A percentile compares a stretch with the other conserved stretches of the same genome.
phyloP scores from a whole-genome alignment of 495 filamentous ascomycete genomes.

The Massariosphaeria phaeospora region DNA sequence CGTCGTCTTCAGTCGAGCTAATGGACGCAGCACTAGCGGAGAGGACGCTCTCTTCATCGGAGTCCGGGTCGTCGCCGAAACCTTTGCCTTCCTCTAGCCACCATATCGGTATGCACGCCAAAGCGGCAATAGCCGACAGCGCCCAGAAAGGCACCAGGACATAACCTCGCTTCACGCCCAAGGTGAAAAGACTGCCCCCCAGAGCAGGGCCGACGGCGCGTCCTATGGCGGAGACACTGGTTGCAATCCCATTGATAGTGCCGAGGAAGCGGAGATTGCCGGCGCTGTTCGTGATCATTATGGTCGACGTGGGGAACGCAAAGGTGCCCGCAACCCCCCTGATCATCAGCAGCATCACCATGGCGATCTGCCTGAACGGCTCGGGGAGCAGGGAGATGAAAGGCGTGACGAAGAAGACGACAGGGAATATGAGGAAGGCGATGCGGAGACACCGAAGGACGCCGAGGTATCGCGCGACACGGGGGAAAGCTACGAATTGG shows the following conservation, averaged over 20 bases:
- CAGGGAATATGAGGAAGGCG: slow-evolving; percentile 57
- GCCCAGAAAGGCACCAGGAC: slow-evolving; percentile 78
- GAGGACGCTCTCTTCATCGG: slow-evolving; percentile 36
- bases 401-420: slow-evolving; percentile 68
- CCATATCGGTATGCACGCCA: slow-evolving; percentile 63
- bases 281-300: slow-evolving; percentile 84
- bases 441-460: slow-evolving; percentile 63
- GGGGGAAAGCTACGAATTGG: slow-evolving; percentile 77
- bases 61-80: slow-evolving; percentile 49
- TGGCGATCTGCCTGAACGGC: slow-evolving; percentile 38
- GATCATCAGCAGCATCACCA: slow-evolving; percentile 56
- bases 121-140: slow-evolving; percentile 52
- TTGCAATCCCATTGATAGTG: slow-evolving; percentile 84
- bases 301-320: slow-evolving; percentile 82
- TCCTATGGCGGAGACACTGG: slow-evolving; percentile 71
- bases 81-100: slow-evolving; percentile 73
- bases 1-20: slow-evolving; percentile 14
- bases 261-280: slow-evolving; percentile 68
- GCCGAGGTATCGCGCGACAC: slow-evolving; percentile 61
- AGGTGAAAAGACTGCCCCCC: slow-evolving; percentile 44
- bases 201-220: slow-evolving; percentile 68
- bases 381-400: slow-evolving; percentile 59
- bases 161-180: slow-evolving; percentile 65
- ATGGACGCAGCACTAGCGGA: slow-evolving; percentile 4
- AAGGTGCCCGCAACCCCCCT: slow-evolving; percentile 72